These are phyloP conservation scores for Dothiorella sarmentorum DNA, from an alignment of 2,329 filamentous ascomycete species.

Conservation along the genomic window DNA sequence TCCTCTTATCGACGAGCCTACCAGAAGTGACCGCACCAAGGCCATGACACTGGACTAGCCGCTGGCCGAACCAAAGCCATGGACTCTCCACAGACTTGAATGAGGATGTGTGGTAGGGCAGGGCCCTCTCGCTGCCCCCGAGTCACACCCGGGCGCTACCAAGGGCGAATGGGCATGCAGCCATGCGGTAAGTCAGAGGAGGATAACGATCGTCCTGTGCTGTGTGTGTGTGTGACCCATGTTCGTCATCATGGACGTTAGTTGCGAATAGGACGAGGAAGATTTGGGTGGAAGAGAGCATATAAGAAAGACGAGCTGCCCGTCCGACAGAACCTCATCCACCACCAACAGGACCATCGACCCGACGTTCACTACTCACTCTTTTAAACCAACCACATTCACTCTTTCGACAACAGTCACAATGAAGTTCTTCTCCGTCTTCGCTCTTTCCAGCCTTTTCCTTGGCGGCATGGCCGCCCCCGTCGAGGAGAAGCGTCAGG, in stretches of 20 bases:
- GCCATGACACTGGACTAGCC: background rate
- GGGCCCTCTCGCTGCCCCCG: background rate
- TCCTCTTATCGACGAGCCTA: slow-evolving; percentile 2
- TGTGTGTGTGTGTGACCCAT: slow-evolving; percentile 2
- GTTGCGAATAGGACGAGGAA: background rate
- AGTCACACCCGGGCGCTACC: background rate
- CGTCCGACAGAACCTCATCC: background rate
- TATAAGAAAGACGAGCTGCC: slow-evolving; percentile 11
- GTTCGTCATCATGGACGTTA: background rate
- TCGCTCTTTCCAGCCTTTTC: slow-evolving; percentile 16
- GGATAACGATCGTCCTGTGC: slow-evolving; percentile 11
- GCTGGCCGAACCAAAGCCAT: background rate
- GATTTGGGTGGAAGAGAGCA: background rate
- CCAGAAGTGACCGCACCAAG: background rate
- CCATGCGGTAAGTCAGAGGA: background rate
- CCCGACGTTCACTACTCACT: slow-evolving; percentile 10
- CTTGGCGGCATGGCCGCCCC: slow-evolving; percentile 13
- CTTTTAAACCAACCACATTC: background rate
- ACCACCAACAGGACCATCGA: slow-evolving; percentile 6
- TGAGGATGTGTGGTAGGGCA: background rate
- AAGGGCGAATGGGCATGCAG: background rate
- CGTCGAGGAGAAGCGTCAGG: slow-evolving; percentile 13
- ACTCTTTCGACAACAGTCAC: slow-evolving; percentile 9
- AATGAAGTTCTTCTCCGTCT: slow-evolving; percentile 19
- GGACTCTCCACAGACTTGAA: background rate